phyloP scores from a whole-genome alignment of 495 filamentous ascomycete genomes.

The Talaromyces proteolyticus region DNA sequence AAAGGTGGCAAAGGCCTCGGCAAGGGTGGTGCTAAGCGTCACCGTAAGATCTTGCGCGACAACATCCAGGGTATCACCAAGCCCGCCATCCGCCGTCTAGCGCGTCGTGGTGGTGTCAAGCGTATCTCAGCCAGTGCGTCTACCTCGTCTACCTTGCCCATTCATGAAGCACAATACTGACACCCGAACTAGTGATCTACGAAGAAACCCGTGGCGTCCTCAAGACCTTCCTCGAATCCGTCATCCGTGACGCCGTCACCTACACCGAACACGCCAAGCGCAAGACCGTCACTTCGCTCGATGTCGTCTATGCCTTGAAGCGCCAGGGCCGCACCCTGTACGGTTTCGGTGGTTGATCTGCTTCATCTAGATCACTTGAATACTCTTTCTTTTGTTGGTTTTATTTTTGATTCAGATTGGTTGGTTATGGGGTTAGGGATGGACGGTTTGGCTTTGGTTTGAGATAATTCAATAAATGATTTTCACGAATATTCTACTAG shows the following conservation, averaged over 20 bases:
- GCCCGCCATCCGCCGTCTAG: conserved; percentile 64
- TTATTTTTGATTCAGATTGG: background rate
- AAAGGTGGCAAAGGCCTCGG: conserved; percentile 83
- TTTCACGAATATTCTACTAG: too few species aligned
- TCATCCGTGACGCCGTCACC: conserved; percentile 91
- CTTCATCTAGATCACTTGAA: too few species aligned
- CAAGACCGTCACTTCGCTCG: conserved; percentile 93
- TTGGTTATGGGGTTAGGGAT: background rate
- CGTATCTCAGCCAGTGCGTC: conserved; percentile 54
- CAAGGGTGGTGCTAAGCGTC: conserved; percentile 97
- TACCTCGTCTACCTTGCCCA: background rate
- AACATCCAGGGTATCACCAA: conserved; percentile 91
- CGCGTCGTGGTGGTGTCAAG: conserved; percentile 58
- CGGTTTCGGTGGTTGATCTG: conserved; percentile 91
- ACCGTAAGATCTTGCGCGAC: conserved; percentile 98
- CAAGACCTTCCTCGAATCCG: conserved; percentile 60
- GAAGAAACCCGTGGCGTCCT: conserved; percentile 64
- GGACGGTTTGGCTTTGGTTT: too few species aligned
- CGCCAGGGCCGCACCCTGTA: conserved; percentile 94
- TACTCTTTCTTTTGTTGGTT: conserved; percentile 3
- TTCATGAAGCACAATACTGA: too few species aligned
- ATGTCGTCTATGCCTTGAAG: conserved; percentile 95
- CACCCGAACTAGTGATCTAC: conserved; percentile 43
- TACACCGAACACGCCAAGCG: conserved; percentile 97
- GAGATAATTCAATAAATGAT: too few species aligned